Evolutionary conservation across 352 stramenopile species (phyloP).

Genomic region (Globisporangium cylindrosporum): DNA sequence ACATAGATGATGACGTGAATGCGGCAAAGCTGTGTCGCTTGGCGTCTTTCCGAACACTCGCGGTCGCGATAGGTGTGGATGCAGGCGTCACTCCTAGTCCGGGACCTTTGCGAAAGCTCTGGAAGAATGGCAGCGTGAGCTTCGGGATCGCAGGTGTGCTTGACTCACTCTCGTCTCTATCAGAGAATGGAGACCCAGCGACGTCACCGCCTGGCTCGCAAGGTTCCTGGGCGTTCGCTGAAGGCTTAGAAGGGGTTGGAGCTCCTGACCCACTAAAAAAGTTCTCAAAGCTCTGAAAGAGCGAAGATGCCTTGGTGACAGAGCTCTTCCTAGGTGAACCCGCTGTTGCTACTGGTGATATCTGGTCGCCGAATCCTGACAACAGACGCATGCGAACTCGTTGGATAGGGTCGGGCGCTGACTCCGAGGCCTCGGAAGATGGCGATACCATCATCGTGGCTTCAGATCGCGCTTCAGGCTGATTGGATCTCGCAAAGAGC

Average conservation of each 20-base stretch:
- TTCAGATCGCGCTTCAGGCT: slow-evolving; percentile 1
- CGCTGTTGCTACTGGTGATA: background rate
- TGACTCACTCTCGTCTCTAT: slow-evolving; percentile 6
- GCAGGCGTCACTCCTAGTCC: slow-evolving; percentile 56
- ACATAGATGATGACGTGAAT: slow-evolving; percentile 25
- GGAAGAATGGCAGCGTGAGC: slow-evolving; percentile 62
- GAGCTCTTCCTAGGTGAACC: slow-evolving; percentile 12
- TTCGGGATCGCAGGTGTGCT: slow-evolving; percentile 25
- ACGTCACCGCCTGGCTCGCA: background rate
- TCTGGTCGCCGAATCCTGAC: slow-evolving; percentile 6
- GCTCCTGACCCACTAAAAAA: slow-evolving; percentile 16
- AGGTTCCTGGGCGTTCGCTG: background rate
- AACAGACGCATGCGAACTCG: slow-evolving; percentile 8
- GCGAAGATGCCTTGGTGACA: background rate
- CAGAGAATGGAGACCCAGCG: background rate
- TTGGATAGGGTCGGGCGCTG: background rate
- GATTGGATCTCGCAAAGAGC: slow-evolving; percentile 4
- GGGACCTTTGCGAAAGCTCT: slow-evolving; percentile 60
- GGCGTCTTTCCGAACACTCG: slow-evolving; percentile 65
- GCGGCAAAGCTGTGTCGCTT: slow-evolving; percentile 62
- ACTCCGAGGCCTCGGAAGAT: background rate
- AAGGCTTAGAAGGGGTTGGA: slow-evolving; percentile 9
- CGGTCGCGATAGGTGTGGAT: slow-evolving; percentile 63
- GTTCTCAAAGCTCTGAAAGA: slow-evolving; percentile 22
- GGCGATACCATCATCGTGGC: background rate